Conservation (phyloP, 257 asterid species). For the Salvia splendens region DNA sequence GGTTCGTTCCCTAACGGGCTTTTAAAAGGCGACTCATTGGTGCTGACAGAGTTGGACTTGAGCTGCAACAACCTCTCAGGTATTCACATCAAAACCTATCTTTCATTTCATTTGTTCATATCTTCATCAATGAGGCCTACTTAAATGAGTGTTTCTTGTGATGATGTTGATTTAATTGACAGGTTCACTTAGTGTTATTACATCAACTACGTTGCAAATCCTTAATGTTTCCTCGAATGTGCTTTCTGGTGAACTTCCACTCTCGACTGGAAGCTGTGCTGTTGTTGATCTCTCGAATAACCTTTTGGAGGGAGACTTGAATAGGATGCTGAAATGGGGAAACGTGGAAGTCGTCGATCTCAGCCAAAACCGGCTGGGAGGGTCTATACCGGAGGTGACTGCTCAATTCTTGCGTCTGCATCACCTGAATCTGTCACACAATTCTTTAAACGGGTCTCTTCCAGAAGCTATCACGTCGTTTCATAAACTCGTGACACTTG, state of each 20-base stretch:
- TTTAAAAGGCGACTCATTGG: slow-evolving; percentile 81
- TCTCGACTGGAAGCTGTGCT: slow-evolving; percentile 70
- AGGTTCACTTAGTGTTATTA: slow-evolving; percentile 75
- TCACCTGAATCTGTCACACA: slow-evolving; percentile 69
- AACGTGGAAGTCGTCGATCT: slow-evolving; percentile 78
- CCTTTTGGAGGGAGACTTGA: slow-evolving; percentile 70
- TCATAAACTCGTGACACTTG: slow-evolving; percentile 69
- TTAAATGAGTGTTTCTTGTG: slow-evolving; percentile 31
- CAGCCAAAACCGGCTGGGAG: slow-evolving; percentile 69
- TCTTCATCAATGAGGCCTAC: slow-evolving; percentile 5
- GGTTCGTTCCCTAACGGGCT: slow-evolving; percentile 79
- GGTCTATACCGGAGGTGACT: slow-evolving; percentile 72
- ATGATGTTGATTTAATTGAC: slow-evolving; percentile 25
- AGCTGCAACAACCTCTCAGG: slow-evolving; percentile 91
- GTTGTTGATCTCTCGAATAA: slow-evolving; percentile 77
- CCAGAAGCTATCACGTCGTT: slow-evolving; percentile 62
- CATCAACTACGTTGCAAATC: slow-evolving; percentile 68
- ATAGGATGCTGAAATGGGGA: slow-evolving; percentile 83
- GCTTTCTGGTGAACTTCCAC: slow-evolving; percentile 85
- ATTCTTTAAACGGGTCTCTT: slow-evolving; percentile 60
- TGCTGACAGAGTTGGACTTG: slow-evolving; percentile 76
- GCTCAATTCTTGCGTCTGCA: slow-evolving; percentile 80
- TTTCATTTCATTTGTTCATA: background rate
- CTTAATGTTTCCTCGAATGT: slow-evolving; percentile 83
- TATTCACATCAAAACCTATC: slow-evolving; percentile 26